Percentiles rank a stretch among this genome's conserved stretches.
phyloP scores from a whole-genome alignment of 768 basidiomycete genomes.

The Paxillus involutus region DNA sequence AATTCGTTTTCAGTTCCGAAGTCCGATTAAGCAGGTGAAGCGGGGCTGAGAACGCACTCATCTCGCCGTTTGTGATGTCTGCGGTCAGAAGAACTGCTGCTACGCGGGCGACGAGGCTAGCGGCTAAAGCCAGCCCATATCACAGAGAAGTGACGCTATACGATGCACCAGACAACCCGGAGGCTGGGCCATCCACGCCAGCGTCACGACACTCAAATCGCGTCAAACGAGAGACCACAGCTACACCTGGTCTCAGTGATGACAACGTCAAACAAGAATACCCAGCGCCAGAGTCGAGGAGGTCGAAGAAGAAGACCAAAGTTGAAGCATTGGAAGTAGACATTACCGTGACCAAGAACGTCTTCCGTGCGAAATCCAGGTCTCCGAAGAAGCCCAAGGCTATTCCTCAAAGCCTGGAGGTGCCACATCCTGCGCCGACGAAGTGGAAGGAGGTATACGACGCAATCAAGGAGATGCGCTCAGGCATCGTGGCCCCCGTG shows the following conservation, averaged over 20 bases:
- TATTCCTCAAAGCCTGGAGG: constrained; percentile 51
- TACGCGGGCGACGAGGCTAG: constrained; percentile 32
- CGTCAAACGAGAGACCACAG: constrained; percentile 27
- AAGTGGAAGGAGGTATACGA: constrained; percentile 71
- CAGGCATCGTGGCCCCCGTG: constrained; percentile 75
- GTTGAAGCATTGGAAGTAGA: neutral
- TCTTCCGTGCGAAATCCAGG: constrained; percentile 1
- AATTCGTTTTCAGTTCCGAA: neutral
- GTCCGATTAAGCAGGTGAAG: neutral
- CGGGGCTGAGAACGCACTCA: neutral
- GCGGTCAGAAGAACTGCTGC: constrained; percentile 26
- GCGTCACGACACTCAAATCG: constrained; percentile 23
- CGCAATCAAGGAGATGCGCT: constrained; percentile 74
- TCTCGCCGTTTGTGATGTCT: constrained; percentile 15
- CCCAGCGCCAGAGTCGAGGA: neutral
- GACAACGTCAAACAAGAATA: neutral
- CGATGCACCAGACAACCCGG: constrained; percentile 21
- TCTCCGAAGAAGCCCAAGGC: constrained; percentile 56
- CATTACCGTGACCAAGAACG: neutral
- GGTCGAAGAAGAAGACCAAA: neutral
- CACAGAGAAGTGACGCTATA: constrained; percentile 43
- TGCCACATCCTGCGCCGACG: constrained; percentile 66
- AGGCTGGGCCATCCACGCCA: constrained; percentile 15
- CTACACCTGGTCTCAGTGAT: neutral
- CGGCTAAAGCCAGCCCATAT: constrained; percentile 44